Conservation (phyloP, 2,329 filamentous ascomycete genomes). For the Nemania bipapillata region DNA sequence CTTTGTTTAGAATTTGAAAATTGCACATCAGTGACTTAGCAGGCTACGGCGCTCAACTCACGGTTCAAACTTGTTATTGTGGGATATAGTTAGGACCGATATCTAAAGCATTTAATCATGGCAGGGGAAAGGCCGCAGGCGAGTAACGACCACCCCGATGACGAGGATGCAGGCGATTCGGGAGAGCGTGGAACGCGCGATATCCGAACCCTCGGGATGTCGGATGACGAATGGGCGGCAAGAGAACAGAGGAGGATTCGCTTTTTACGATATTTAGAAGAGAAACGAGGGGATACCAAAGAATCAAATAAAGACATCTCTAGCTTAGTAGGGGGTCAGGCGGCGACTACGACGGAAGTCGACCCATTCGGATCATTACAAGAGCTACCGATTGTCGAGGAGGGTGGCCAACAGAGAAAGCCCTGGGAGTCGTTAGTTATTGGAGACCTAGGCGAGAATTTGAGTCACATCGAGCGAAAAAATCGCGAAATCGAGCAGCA, state of each 20-base stretch:
- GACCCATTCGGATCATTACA: neutral
- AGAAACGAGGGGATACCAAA: conserved; percentile 12
- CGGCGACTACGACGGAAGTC: conserved; percentile 8
- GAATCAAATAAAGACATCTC: conserved; percentile 17
- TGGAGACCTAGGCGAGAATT: conserved; percentile 53
- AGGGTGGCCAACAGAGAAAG: conserved; percentile 33
- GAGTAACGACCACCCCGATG: neutral
- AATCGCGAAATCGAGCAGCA: conserved; percentile 54
- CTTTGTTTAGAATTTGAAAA: conserved; percentile 36
- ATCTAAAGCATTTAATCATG: conserved; percentile 19
- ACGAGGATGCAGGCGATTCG: conserved; percentile 1
- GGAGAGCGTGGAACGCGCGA: conserved; percentile 18
- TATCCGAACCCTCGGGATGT: conserved; percentile 38
- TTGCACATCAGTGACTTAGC: conserved; percentile 10
- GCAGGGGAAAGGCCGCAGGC: conserved; percentile 8
- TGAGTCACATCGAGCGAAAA: conserved; percentile 54
- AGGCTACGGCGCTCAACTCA: neutral
- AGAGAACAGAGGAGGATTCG: conserved; percentile 39
- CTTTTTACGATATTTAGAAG: conserved; percentile 23
- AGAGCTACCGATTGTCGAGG: neutral
- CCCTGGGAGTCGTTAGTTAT: conserved; percentile 51
- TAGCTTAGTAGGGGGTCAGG: conserved; percentile 5
- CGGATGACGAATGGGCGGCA: conserved; percentile 41
- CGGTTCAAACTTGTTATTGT: neutral
- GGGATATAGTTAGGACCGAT: neutral